Conservation (phyloP, 768 basidiomycete species). For the Boletus sp. region DNA sequence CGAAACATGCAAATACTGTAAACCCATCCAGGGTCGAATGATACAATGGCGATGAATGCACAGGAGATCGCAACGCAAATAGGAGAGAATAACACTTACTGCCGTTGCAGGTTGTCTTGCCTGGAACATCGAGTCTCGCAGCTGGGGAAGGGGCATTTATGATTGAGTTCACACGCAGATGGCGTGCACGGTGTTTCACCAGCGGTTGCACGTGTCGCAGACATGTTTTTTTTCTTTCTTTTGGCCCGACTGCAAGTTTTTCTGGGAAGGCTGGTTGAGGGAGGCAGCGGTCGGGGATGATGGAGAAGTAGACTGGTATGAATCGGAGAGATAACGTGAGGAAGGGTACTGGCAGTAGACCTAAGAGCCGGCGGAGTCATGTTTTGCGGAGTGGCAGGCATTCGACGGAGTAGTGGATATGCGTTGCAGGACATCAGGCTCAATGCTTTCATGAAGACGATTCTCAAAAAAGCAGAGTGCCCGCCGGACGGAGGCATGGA, state of each 20-base stretch:
- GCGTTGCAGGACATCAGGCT: constrained; percentile 50
- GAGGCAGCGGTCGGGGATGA: constrained; percentile 2
- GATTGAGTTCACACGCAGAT: constrained; percentile 89
- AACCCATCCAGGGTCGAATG: constrained; percentile 14
- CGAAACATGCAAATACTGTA: constrained; percentile 5
- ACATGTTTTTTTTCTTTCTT: constrained; percentile 54
- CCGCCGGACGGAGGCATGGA: constrained; percentile 34
- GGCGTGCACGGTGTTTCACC: constrained; percentile 88
- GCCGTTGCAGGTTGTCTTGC: constrained; percentile 75
- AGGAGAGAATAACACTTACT: constrained; percentile 22
- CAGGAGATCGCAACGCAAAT: not conserved
- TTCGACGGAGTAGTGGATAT: constrained; percentile 14
- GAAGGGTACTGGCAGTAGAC: constrained; percentile 24
- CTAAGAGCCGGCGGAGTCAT: constrained; percentile 24
- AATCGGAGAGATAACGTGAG: constrained; percentile 27
- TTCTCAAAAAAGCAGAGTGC: constrained; percentile 50
- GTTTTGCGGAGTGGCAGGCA: constrained; percentile 33
- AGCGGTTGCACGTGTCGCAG: constrained; percentile 68
- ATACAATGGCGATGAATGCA: not conserved
- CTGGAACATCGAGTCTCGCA: constrained; percentile 89
- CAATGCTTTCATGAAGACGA: constrained; percentile 62
- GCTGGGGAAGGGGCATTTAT: constrained; percentile 93
- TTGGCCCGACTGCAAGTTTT: too few species aligned
- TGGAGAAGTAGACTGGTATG: constrained; percentile 20
- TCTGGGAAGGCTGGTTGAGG: not conserved